These are phyloP conservation scores for Mortierella antarctica DNA, from an alignment of 192 early-diverging fungal genomes.

Conservation along the genomic window DNA sequence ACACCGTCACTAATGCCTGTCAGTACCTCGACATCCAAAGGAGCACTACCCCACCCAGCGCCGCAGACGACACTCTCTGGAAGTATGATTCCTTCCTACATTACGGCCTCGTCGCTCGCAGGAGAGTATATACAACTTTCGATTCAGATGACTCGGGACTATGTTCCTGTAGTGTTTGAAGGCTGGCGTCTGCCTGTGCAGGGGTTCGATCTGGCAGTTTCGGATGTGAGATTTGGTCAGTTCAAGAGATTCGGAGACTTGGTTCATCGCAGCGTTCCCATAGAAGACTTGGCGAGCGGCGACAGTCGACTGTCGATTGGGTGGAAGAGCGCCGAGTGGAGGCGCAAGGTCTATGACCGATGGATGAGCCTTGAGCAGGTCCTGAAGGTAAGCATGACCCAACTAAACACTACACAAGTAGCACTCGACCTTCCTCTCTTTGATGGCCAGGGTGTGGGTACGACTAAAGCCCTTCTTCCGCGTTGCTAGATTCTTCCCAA, in stretches of 20 bases:
- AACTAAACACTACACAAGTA: constrained; percentile 18
- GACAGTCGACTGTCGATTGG: background rate
- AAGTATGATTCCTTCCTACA: constrained; percentile 70
- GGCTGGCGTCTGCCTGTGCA: constrained; percentile 75
- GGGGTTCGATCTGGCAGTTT: constrained; percentile 61
- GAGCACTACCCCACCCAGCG: constrained; percentile 19
- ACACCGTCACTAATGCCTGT: constrained; percentile 18
- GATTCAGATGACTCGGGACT: constrained; percentile 90
- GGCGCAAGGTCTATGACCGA: constrained; percentile 43
- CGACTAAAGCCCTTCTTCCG: background rate
- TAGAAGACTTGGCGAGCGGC: constrained; percentile 20
- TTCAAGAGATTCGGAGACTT: constrained; percentile 53
- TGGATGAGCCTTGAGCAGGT: constrained; percentile 76
- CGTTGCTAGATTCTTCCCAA: constrained; percentile 67
- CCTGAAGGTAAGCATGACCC: constrained; percentile 64
- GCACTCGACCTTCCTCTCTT: background rate
- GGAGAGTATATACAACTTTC: constrained; percentile 92
- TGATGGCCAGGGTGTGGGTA: background rate
- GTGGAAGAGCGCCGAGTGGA: constrained; percentile 29
- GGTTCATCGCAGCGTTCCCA: background rate
- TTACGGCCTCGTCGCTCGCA: constrained; percentile 88
- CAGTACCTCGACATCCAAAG: constrained; percentile 35
- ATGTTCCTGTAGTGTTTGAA: constrained; percentile 86
- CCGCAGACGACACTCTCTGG: constrained; percentile 34
- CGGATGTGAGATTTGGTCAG: constrained; percentile 64